phyloP scores from a whole-genome alignment of 441 rosid species.

The Eugenia klotzschiana region DNA sequence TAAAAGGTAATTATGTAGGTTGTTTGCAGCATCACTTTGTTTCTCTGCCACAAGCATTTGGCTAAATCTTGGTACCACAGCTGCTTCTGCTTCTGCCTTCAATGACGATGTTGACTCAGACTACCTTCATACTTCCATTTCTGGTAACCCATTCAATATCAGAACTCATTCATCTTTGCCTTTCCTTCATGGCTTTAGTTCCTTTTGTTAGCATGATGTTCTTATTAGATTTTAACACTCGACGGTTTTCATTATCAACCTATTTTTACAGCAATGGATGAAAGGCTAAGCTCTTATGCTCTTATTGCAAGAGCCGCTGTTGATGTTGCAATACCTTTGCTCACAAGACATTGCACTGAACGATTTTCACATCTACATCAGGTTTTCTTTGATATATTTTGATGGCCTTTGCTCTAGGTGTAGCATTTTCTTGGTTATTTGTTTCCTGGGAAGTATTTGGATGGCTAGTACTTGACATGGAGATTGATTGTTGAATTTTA shows the following conservation, averaged over 20 bases:
- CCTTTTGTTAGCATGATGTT: background rate
- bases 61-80: slow-evolving; percentile 22
- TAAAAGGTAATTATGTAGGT: slow-evolving; percentile 38
- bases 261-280: slow-evolving; percentile 80
- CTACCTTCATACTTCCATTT: slow-evolving; percentile 70
- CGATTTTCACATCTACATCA: slow-evolving; percentile 65
- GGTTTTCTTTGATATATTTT: slow-evolving; percentile 33
- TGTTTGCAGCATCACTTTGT: slow-evolving; percentile 1
- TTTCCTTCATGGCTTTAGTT: background rate
- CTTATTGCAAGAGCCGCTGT: slow-evolving; percentile 89
- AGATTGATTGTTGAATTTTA: background rate
- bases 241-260: background rate
- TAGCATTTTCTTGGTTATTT: background rate
- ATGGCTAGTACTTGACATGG: background rate
- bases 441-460: background rate
- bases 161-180: background rate
- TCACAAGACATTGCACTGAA: slow-evolving; percentile 56
- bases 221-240: background rate
- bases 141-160: slow-evolving; percentile 40
- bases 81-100: slow-evolving; percentile 69
- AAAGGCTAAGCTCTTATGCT: slow-evolving; percentile 87
- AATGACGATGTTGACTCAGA: slow-evolving; percentile 47
- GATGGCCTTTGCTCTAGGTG: background rate
- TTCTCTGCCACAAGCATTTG: slow-evolving; percentile 3
- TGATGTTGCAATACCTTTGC: slow-evolving; percentile 70